Evolutionary conservation across 768 basidiomycete species (phyloP), one percentile per base, ranked within the genome.

Genomic region (Suillus placidus): DNA sequence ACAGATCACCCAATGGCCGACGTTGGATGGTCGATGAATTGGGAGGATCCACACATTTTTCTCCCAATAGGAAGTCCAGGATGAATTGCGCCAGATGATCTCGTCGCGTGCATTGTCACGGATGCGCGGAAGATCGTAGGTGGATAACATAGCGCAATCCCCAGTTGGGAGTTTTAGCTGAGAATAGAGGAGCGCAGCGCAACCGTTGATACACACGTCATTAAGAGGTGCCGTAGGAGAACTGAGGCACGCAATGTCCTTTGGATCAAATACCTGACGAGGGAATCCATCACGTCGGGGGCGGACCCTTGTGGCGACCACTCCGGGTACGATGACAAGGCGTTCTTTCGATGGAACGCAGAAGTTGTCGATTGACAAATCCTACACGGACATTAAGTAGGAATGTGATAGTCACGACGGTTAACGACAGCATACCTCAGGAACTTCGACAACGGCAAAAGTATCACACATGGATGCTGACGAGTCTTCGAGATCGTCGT

Each of bases 21-120:
- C 62, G 6, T 3, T 2, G 0, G 47, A 67, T 38, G 60, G 38
- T 2, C 72, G 65, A 62, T 81, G 80, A 13, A 82, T 77, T 0
- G 80, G 81, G 2, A 82, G n/a, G 5, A 81, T 74, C 79, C 80
- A 83, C 0, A 73, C 12, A 0, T 60, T 3, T 54, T 75, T 77
- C 1, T 40, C 26, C 80, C 79, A 81, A 56, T 71, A 83, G 6
- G 57, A 26, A 0, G 70, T 71, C 1, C 49, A 43, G 0, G 35
- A 30, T 0, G 58, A 66, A 4, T 61, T 60, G 0, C 63, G 26
- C 80, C 79, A 81, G 0, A 82, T 16, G 0, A 68, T 63, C 0
- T 61, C 37, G 26, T 73, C 62, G 0, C 10, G 2, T 0, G 64
- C 60, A 6, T 71, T 45, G 20, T 63, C 58, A 0, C 42, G 8